Base-by-base conservation (phyloP, 2,329 filamentous ascomycete genomes). In the Aspergillus sergii region DNA sequence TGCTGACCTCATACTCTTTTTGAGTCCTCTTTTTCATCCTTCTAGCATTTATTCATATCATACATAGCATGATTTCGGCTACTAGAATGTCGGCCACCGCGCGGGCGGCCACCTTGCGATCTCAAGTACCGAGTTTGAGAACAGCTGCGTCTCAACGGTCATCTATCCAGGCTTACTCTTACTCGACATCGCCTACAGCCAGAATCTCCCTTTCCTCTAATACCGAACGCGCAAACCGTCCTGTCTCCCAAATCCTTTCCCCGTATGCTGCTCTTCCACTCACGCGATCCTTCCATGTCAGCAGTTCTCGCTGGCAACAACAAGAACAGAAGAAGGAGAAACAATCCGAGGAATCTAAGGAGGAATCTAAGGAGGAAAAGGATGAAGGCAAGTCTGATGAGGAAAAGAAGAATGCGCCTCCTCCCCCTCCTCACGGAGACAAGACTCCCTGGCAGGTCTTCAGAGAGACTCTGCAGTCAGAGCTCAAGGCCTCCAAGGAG, bases 401-500 rank as follows among this genome's bases (percentile, higher is more conserved):
- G 67, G 66, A 73, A 61, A 80, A 84, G 63, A 78, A 84, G 71
- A 88, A 93, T 65, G 81, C 83, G 43, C 79, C 87, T 32, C 90
- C 94, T 14, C 92, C 94, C 26, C 94, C 95, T n/a, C 94, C 94
- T 23, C 95, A 99, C 75, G 95, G 95, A 65, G 93, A 97, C 82
- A 99, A 99, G 84, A 95, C 94, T 3, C 95, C 95, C 59, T 98
- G 95, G 94, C 93, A 98, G 78, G 95, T 99, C 36, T 99, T 99
- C 82, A 92, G 92, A 74, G 95, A 99, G 76, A 99, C 95, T n/a
- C 88, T 99, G 80, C 88, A 92, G 78, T 86, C 85, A 62, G 95
- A 99, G 80, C 96, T 99, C 81, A 93, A 97, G 79, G 91, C 93
- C 58, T 98, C 94, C 19, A 97, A 98, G 76, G 95, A 99, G 78